Conservation (phyloP, 345 rosid genomes). For the Citrus sp. region DNA sequence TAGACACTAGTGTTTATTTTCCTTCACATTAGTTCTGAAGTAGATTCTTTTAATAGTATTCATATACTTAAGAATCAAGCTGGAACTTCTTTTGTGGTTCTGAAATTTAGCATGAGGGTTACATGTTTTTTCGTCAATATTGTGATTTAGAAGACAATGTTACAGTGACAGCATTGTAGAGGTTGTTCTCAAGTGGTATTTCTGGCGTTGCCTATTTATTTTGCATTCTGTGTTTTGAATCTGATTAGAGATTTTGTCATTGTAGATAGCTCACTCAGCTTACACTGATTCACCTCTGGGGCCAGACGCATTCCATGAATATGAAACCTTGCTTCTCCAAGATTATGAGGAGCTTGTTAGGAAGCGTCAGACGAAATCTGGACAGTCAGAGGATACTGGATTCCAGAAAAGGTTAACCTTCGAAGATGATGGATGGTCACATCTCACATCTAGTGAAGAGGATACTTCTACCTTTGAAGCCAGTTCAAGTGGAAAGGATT, state of each 20-base stretch:
- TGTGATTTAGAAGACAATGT: neutral
- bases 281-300: conserved; percentile 91
- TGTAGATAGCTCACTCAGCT: conserved; percentile 76
- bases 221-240: conserved; percentile 3
- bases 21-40: neutral
- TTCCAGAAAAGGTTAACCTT: conserved; percentile 22
- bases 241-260: conserved; percentile 8
- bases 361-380: conserved; percentile 35
- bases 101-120: neutral
- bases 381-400: conserved; percentile 23
- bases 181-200: neutral
- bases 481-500: conserved; percentile 33
- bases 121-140: neutral
- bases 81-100: neutral
- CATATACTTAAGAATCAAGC: neutral
- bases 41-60: neutral
- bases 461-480: conserved; percentile 38
- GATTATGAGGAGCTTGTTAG: conserved; percentile 83
- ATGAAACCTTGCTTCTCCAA: conserved; percentile 84
- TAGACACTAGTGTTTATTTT: neutral
- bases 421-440: conserved; percentile 66
- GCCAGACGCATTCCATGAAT: conserved; percentile 87
- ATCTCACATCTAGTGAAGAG: conserved; percentile 48
- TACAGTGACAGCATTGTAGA: neutral
- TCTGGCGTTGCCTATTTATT: neutral